Conservation (phyloP, 805 yeast species). For the Naumovozyma baii region DNA sequence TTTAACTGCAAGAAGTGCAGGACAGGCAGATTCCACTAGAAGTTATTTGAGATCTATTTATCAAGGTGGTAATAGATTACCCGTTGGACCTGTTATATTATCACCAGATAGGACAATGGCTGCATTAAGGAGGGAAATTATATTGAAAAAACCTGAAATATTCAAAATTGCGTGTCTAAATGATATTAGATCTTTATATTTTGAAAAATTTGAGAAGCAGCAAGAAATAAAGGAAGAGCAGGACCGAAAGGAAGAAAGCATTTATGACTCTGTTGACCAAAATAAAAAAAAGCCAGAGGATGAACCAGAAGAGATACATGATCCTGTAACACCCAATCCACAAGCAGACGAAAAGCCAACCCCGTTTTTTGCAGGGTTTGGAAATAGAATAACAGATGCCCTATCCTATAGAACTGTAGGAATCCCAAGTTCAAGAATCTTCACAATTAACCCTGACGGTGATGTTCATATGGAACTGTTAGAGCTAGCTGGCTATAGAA, state of each 20-base stretch:
- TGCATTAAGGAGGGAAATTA: conserved; percentile 84
- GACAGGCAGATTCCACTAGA: conserved; percentile 88
- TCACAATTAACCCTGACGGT: conserved; percentile 92
- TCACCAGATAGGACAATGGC: conserved; percentile 97
- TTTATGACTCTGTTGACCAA: conserved; percentile 13
- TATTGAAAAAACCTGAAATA: conserved; percentile 92
- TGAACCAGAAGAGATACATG: conserved; percentile 3
- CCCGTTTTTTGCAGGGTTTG: conserved; percentile 96
- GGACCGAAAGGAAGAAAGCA: conserved; percentile 1
- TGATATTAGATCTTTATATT: conserved; percentile 69
- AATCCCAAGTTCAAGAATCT: conserved; percentile 86
- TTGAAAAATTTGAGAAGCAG: conserved; percentile 7
- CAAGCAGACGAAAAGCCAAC: conserved; percentile 42
- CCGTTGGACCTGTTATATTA: conserved; percentile 85
- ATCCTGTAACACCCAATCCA: conserved; percentile 1
- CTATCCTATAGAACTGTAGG: conserved; percentile 88
- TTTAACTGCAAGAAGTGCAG: conserved; percentile 89
- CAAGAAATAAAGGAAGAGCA: neutral
- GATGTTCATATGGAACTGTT: conserved; percentile 95
- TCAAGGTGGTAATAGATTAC: conserved; percentile 67
- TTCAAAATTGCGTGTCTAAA: conserved; percentile 94
- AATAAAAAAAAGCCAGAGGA: conserved; percentile 9
- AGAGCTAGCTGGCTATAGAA: conserved; percentile 85
- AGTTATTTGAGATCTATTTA: conserved; percentile 67
- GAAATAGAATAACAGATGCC: conserved; percentile 94